These are phyloP conservation scores for Sclerotinia sclerotiorum DNA, from an alignment of 2,329 filamentous ascomycete species.

Conservation along the genomic window DNA sequence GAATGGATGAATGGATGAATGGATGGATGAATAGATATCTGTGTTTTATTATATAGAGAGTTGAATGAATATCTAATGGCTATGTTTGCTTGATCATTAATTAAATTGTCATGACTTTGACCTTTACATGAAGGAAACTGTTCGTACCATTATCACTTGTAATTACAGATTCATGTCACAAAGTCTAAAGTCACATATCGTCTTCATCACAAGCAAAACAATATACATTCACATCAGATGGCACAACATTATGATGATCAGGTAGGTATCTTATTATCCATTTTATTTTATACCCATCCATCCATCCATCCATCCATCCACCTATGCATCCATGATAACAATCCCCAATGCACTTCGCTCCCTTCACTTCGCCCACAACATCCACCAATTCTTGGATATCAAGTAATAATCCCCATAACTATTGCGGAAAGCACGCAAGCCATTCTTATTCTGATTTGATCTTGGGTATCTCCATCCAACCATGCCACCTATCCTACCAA, in stretches of 20 bases:
- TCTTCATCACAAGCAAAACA: neutral
- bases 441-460: constrained; percentile 23
- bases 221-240: neutral
- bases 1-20: too few species aligned
- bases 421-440: constrained; percentile 3
- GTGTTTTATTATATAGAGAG: too few species aligned
- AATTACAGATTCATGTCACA: neutral
- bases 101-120: neutral
- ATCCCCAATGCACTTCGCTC: neutral
- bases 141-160: neutral
- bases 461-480: constrained; percentile 25
- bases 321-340: neutral
- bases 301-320: constrained; percentile 12
- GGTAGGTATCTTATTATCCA: constrained; percentile 24
- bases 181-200: neutral
- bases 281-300: constrained; percentile 16
- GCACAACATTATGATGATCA: neutral
- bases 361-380: neutral
- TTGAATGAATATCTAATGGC: neutral
- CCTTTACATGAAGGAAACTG: neutral
- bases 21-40: too few species aligned
- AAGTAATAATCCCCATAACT: neutral
- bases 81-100: neutral
- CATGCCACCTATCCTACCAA: constrained; percentile 19
- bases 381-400: constrained; percentile 12